Base-by-base conservation (phyloP, 163 green algal species). In the Coccomyxa subellipsoidea region DNA sequence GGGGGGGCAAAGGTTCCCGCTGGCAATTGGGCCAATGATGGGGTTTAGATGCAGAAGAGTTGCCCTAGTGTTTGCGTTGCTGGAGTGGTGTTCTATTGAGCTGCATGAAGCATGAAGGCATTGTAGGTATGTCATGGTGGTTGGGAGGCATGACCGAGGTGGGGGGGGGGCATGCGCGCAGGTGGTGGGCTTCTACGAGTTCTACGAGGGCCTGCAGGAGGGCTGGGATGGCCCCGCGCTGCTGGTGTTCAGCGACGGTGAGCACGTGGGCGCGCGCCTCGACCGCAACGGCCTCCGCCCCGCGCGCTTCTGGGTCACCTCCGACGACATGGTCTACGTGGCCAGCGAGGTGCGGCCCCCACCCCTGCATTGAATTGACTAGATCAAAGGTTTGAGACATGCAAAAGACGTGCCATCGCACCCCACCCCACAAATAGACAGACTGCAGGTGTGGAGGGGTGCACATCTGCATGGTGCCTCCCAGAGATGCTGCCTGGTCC, bases 171-270 rank as follows among this genome's bases (percentile, higher is more conserved):
- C 2, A 18, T 18, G 1, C 21, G 27, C 32, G 66, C 91, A 96
- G 93, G 93, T 95, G 18, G 89, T 95, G 8, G 91, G 95, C 88
- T 99, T 99, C 82, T 99, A 99, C 83, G 94, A 99, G 90, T 99
- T 95, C 90, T 99, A 94, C 80, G 95, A 98, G 89, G 96, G 96
- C 66, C 92, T 99, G 84, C 97, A 99, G 90, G 97, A 99, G 90
- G 97, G 96, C 77, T 99, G 97, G 97, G 97, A 99, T 84, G 97
- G 97, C 38, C 97, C 97, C 38, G 97, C 97, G 4, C 94, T 99
- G 79, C 91, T 99, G 34, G 96, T 99, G 29, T 99, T 99, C 91
- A 94, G 85, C 37, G 95, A 99, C 85, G 95, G 95, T 78, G 92
- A 92, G 82, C 92, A 92, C 59, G 86, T 93, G n/a, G 95, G 96